These are phyloP conservation scores for Bolboschoenus planiculmis DNA, from an alignment of 176 grass and related monocot genomes.

Conservation along the genomic window DNA sequence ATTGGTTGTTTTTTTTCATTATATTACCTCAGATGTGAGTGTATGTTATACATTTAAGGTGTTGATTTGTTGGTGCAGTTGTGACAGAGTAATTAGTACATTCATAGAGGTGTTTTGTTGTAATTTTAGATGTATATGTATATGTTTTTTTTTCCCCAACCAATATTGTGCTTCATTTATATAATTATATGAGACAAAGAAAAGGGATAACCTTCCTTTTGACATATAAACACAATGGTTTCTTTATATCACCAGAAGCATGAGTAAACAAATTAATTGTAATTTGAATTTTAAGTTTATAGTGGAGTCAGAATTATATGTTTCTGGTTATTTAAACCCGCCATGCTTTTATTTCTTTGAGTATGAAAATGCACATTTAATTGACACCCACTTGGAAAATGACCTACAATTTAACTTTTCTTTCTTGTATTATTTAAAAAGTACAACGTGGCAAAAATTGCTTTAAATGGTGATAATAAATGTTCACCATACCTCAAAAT, in stretches of 20 bases:
- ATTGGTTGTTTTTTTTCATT: slow-evolving; percentile 38
- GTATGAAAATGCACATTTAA: background rate
- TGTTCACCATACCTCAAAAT: background rate
- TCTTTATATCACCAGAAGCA: background rate
- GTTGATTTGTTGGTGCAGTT: slow-evolving; percentile 25
- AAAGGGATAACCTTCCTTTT: background rate
- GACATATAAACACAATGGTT: background rate
- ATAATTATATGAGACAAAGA: background rate
- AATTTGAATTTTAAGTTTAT: background rate
- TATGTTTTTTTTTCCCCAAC: slow-evolving; percentile 15
- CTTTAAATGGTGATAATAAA: background rate
- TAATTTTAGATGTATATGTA: slow-evolving; percentile 24
- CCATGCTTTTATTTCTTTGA: background rate
- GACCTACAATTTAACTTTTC: background rate
- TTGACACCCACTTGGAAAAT: background rate
- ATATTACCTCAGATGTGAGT: slow-evolving; percentile 28
- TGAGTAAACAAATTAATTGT: background rate
- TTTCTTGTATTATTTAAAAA: background rate
- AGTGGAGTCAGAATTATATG: background rate
- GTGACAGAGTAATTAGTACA: slow-evolving; percentile 43
- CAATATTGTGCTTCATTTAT: background rate
- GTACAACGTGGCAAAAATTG: background rate
- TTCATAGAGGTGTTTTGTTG: slow-evolving; percentile 27
- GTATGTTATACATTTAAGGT: slow-evolving; percentile 13
- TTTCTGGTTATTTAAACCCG: background rate